Conservation (phyloP, 495 filamentous ascomycete species). For the Cairneyella variabilis region DNA sequence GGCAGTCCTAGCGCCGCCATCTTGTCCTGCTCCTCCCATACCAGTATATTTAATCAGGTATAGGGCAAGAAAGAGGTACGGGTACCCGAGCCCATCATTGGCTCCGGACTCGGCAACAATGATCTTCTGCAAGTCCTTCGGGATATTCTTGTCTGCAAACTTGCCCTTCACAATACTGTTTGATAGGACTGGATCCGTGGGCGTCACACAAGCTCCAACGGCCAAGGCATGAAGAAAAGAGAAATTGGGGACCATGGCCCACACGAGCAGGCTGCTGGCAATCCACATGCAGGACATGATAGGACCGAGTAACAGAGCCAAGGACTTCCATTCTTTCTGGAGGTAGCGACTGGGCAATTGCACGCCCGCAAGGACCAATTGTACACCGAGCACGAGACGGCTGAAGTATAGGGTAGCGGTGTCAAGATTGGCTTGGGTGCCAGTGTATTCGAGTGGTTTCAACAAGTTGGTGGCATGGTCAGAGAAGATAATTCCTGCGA, state of each 20-base stretch:
- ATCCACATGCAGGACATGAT: constrained; percentile 91
- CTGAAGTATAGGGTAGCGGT: constrained; percentile 77
- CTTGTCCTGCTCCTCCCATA: constrained; percentile 44
- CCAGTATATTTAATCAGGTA: constrained; percentile 76
- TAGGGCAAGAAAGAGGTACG: constrained; percentile 80
- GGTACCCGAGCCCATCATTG: constrained; percentile 80
- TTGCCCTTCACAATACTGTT: constrained; percentile 92
- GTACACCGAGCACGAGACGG: constrained; percentile 84
- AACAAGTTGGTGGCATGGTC: constrained; percentile 76
- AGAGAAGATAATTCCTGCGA: constrained; percentile 75
- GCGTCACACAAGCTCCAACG: constrained; percentile 80
- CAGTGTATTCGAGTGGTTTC: constrained; percentile 72
- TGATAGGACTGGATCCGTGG: constrained; percentile 86
- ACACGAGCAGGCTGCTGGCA: constrained; percentile 72
- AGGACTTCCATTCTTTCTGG: constrained; percentile 71
- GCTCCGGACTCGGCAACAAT: constrained; percentile 89
- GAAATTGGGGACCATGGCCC: constrained; percentile 71
- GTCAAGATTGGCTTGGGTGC: constrained; percentile 53
- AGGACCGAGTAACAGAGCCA: constrained; percentile 75
- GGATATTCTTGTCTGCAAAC: constrained; percentile 87
- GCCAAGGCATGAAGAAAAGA: constrained; percentile 73
- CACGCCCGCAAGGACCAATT: constrained; percentile 84
- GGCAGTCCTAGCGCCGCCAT: constrained; percentile 57
- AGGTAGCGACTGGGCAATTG: constrained; percentile 90
- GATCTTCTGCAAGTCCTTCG: constrained; percentile 75